Conservation (phyloP, 2,329 filamentous ascomycete species). For the Pseudohalonectria lignicola region DNA sequence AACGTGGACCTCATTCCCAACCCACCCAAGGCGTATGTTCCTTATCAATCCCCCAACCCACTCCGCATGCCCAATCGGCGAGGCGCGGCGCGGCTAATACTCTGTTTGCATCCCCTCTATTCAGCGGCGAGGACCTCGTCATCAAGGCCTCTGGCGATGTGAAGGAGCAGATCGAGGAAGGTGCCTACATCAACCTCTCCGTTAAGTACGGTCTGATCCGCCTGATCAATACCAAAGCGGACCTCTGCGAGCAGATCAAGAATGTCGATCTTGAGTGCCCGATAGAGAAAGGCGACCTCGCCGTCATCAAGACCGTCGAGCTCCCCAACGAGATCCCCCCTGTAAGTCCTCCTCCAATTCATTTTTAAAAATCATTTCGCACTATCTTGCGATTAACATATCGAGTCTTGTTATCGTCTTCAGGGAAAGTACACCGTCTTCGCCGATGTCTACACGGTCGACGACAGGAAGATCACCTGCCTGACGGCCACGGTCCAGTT, state of each 20-base stretch:
- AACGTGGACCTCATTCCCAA: constrained; percentile 76
- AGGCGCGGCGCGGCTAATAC: too few relatives aligned
- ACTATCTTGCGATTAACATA: too few relatives aligned
- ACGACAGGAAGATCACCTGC: constrained; percentile 73
- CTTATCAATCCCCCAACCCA: too few relatives aligned
- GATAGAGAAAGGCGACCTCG: constrained; percentile 65
- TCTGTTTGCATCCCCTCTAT: too few relatives aligned
- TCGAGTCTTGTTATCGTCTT: not conserved
- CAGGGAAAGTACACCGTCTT: constrained; percentile 84
- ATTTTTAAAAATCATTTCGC: too few relatives aligned
- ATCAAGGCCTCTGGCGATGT: constrained; percentile 75
- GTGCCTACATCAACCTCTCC: constrained; percentile 69
- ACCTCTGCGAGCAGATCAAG: constrained; percentile 80
- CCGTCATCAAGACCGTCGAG: constrained; percentile 69
- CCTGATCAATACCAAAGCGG: constrained; percentile 67
- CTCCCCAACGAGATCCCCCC: constrained; percentile 81
- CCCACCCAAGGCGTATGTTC: constrained; percentile 70
- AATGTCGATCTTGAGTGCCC: constrained; percentile 88
- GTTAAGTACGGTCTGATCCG: constrained; percentile 95
- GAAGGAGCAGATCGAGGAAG: constrained; percentile 58
- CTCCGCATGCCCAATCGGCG: too few relatives aligned
- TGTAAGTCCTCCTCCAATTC: constrained; percentile 56
- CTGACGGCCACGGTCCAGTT: constrained; percentile 66
- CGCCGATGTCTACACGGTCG: constrained; percentile 70
- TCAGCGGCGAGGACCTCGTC: constrained; percentile 65